These are phyloP conservation scores for Sechiopsis laciniata DNA, from an alignment of 306 rosid species.

Conservation along the genomic window DNA sequence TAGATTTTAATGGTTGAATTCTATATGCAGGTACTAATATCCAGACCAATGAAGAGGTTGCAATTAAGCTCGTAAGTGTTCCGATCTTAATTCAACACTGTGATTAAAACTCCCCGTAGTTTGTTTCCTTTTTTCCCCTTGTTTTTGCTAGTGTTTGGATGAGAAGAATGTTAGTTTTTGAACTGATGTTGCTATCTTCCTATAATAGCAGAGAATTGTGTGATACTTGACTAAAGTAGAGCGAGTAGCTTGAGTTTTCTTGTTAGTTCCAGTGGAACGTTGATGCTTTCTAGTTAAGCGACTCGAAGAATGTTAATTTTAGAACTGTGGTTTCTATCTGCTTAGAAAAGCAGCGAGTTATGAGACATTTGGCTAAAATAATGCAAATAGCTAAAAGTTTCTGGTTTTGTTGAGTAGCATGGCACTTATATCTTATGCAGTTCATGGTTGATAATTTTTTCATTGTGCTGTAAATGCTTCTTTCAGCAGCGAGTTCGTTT, in stretches of 20 bases:
- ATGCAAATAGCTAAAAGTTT: background rate
- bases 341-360: background rate
- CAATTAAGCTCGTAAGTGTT: constrained; percentile 86
- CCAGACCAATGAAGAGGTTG: constrained; percentile 94
- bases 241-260: background rate
- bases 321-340: background rate
- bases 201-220: background rate
- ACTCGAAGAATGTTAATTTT: background rate
- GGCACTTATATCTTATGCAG: background rate
- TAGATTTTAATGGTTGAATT: constrained; percentile 26
- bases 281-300: background rate
- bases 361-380: background rate
- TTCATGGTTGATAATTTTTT: background rate
- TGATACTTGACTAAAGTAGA: background rate
- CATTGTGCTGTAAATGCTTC: too few species aligned
- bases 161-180: background rate
- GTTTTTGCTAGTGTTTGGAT: background rate
- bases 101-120: background rate
- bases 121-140: background rate
- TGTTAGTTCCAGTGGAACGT: background rate
- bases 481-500: background rate
- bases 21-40: constrained; percentile 67
- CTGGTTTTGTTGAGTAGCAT: constrained; percentile 11
- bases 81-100: constrained; percentile 15
- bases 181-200: constrained; percentile 1